Conservation (phyloP, 1,284 basidiomycete genomes). For the Prillingera fragicola region DNA sequence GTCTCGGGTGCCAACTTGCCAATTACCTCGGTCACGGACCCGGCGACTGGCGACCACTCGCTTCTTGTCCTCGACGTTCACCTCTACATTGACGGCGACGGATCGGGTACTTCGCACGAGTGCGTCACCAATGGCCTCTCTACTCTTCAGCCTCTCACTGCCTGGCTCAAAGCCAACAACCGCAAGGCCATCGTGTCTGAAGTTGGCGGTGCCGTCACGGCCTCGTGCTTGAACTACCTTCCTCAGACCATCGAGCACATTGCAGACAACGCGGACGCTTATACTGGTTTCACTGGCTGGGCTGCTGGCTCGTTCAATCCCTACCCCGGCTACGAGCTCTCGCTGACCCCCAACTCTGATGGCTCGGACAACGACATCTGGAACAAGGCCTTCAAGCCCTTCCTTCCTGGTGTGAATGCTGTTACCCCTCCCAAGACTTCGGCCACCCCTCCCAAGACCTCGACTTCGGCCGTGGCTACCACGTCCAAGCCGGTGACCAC, state of each 20-base stretch:
- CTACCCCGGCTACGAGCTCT: slow-evolving; percentile 27
- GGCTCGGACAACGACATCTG: slow-evolving; percentile 29
- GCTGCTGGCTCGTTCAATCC: slow-evolving; percentile 37
- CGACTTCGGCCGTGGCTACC: slow-evolving; percentile 2
- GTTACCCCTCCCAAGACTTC: no score
- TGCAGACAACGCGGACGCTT: slow-evolving; percentile 50
- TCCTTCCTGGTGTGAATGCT: slow-evolving; percentile 26
- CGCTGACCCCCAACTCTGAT: slow-evolving; percentile 26
- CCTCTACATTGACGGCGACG: slow-evolving; percentile 60
- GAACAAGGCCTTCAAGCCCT: slow-evolving; percentile 28
- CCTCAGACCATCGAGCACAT: slow-evolving; percentile 52
- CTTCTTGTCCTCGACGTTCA: slow-evolving; percentile 59
- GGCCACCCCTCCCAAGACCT: neutral
- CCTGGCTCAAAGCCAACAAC: slow-evolving; percentile 53
- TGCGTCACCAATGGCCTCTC: slow-evolving; percentile 53
- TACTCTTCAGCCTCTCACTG: slow-evolving; percentile 51
- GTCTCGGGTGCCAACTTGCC: slow-evolving; percentile 44
- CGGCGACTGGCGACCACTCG: slow-evolving; percentile 51
- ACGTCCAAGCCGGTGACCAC: neutral
- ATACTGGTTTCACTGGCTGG: slow-evolving; percentile 56
- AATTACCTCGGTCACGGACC: slow-evolving; percentile 55
- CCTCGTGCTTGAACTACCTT: slow-evolving; percentile 33
- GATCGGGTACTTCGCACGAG: slow-evolving; percentile 55
- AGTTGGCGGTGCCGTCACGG: slow-evolving; percentile 55
- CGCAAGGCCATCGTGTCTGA: slow-evolving; percentile 58